Conservation (phyloP, 176 grass and related monocot species). For the Musa acuminata region DNA sequence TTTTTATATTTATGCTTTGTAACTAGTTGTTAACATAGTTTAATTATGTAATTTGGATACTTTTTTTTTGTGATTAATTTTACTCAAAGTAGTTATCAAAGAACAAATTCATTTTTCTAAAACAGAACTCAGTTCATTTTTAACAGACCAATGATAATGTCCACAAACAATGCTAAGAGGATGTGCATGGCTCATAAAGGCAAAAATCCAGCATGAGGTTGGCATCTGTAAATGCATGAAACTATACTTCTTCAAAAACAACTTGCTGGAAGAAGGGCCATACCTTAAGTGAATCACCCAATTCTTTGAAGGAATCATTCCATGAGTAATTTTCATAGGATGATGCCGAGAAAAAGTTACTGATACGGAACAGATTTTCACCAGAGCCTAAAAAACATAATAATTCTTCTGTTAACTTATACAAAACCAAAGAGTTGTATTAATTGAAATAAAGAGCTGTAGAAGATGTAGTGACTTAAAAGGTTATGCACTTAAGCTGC, state of each 20-base stretch:
- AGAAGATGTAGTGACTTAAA: background rate
- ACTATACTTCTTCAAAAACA: background rate
- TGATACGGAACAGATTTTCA: conserved; percentile 28
- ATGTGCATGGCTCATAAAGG: background rate
- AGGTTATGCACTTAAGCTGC: background rate
- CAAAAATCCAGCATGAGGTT: background rate
- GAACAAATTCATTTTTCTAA: background rate
- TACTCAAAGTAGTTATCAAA: background rate
- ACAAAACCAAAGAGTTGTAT: background rate
- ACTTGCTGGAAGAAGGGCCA: background rate
- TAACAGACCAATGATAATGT: background rate
- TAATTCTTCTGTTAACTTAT: background rate
- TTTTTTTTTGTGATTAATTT: background rate
- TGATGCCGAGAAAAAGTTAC: conserved; percentile 25
- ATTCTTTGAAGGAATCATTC: conserved; percentile 39
- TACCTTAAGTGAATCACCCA: conserved; percentile 52
- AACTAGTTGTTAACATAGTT: background rate
- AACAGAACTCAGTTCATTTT: background rate
- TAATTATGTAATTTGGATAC: background rate
- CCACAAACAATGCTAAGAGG: background rate
- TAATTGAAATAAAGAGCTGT: background rate
- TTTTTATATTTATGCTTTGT: background rate
- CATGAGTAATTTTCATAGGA: conserved; percentile 34
- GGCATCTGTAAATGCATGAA: background rate
- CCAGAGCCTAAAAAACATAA: conserved; percentile 24